A percentile compares a stretch with the other conserved stretches of the same genome.
Evolutionary conservation across 2,329 filamentous ascomycete species (phyloP).

Genomic region (Fusarium lyarnte): DNA sequence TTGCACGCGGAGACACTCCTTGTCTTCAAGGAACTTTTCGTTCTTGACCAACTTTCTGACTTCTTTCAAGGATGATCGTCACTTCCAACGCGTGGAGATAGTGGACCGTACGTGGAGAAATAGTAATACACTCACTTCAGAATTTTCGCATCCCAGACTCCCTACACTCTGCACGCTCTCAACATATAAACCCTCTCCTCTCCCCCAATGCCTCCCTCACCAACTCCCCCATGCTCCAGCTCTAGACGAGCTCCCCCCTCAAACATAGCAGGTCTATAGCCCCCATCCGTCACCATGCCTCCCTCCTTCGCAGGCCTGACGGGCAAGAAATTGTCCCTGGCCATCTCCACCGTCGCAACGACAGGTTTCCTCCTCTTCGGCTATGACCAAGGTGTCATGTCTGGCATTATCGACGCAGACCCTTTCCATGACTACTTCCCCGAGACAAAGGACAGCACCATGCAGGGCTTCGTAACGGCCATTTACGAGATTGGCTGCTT

Average conservation of each 20-base stretch:
- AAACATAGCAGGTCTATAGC: constrained; percentile 31
- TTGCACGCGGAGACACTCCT: constrained; percentile 5
- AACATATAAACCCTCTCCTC: constrained; percentile 27
- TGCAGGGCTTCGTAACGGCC: constrained; percentile 59
- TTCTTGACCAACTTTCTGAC: constrained; percentile 14
- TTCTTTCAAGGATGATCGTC: constrained; percentile 35
- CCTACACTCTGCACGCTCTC: neutral
- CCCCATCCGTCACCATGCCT: constrained; percentile 52
- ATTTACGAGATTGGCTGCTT: constrained; percentile 65
- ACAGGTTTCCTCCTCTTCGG: constrained; percentile 71
- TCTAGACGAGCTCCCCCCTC: constrained; percentile 23
- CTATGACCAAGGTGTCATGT: constrained; percentile 66
- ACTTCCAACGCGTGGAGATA: constrained; percentile 24
- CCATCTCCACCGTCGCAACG: constrained; percentile 70
- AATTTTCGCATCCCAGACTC: constrained; percentile 12
- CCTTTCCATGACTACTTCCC: constrained; percentile 61
- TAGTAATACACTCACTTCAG: neutral
- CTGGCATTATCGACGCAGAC: constrained; percentile 61
- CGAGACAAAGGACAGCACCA: constrained; percentile 55
- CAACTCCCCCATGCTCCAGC: constrained; percentile 5
- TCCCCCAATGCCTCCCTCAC: neutral
- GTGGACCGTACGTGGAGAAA: constrained; percentile 16
- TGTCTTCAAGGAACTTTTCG: neutral
- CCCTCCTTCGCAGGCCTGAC: constrained; percentile 67
- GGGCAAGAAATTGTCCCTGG: constrained; percentile 64